Conservation (phyloP, 192 early-diverging fungal genomes). For the Lobosporangium transversale region DNA sequence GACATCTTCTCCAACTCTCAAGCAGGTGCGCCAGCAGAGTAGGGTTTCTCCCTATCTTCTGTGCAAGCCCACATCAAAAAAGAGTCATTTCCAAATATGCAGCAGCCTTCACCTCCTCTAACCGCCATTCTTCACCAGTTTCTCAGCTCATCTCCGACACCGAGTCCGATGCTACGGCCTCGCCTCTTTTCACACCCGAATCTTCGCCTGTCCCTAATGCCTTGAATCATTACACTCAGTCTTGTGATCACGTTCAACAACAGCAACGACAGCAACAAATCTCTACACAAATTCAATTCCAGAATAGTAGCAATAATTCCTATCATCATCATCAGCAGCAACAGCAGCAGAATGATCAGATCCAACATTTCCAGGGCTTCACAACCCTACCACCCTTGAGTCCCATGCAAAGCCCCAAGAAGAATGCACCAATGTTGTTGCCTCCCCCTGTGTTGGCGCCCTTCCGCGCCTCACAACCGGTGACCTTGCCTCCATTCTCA, state of each 20-base stretch:
- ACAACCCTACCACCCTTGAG: slow-evolving; percentile 25
- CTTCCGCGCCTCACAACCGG: slow-evolving; percentile 37
- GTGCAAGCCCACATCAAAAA: slow-evolving; percentile 8
- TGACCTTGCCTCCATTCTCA: slow-evolving; percentile 53
- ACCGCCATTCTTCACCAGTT: slow-evolving; percentile 33
- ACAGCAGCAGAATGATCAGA: slow-evolving; percentile 3
- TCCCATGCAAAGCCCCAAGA: slow-evolving; percentile 21
- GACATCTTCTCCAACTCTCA: slow-evolving; percentile 3
- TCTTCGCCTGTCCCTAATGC: slow-evolving; percentile 54
- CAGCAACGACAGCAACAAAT: slow-evolving; percentile 5
- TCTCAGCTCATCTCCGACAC: slow-evolving; percentile 42
- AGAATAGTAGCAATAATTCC: slow-evolving; percentile 32
- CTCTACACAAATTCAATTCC: slow-evolving; percentile 34
- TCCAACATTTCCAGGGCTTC: slow-evolving; percentile 7
- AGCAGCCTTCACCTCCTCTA: slow-evolving; percentile 17
- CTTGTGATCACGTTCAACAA: too few species aligned
- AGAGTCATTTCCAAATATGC: slow-evolving; percentile 9
- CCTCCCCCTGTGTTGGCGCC: slow-evolving; percentile 48
- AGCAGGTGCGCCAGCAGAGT: slow-evolving; percentile 26
- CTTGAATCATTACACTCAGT: slow-evolving; percentile 9
- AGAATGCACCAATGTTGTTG: slow-evolving; percentile 18
- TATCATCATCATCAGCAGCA: slow-evolving; percentile 16
- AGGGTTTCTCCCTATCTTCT: slow-evolving; percentile 32
- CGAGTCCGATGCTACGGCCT: slow-evolving; percentile 41
- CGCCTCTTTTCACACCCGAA: slow-evolving; percentile 61